Conservation (phyloP, 2,329 filamentous ascomycete genomes). For the Hypoxylon sp. region DNA sequence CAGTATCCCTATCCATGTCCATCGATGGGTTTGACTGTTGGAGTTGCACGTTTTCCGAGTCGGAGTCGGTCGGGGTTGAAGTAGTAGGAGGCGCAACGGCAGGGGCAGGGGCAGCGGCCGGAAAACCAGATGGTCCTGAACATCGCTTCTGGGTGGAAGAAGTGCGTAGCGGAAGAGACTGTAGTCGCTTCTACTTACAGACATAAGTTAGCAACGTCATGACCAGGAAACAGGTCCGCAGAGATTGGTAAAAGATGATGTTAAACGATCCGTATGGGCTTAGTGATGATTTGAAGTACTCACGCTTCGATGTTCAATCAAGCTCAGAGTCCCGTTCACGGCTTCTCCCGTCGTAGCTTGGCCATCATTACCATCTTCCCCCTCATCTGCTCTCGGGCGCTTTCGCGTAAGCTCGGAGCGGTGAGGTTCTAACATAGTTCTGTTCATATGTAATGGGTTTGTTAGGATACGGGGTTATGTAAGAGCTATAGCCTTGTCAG, state of each 20-base stretch:
- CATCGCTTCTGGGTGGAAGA: constrained; percentile 57
- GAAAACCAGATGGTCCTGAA: constrained; percentile 47
- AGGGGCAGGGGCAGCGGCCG: constrained; percentile 40
- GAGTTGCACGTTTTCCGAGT: constrained; percentile 53
- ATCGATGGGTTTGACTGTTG: constrained; percentile 45
- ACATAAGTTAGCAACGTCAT: constrained; percentile 21
- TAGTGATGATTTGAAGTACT: constrained; percentile 34
- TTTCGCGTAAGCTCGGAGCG: constrained; percentile 45
- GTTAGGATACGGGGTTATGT: too few species aligned
- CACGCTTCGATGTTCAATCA: constrained; percentile 52
- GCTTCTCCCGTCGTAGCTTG: constrained; percentile 27
- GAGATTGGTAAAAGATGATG: not conserved
- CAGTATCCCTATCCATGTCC: constrained; percentile 59
- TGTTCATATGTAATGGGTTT: too few species aligned
- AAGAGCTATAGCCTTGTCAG: too few species aligned
- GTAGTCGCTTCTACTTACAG: constrained; percentile 63
- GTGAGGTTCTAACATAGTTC: constrained; percentile 41
- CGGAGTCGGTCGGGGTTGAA: constrained; percentile 56
- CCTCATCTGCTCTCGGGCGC: constrained; percentile 48
- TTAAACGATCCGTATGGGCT: not conserved
- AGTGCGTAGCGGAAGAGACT: constrained; percentile 63
- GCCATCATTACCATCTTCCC: constrained; percentile 13
- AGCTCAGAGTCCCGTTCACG: constrained; percentile 43
- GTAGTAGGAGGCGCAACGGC: constrained; percentile 49
- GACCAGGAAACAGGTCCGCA: not conserved